Evolutionary conservation across 1,284 basidiomycete species (phyloP), one percentile per base, ranked within the genome.

Genomic region (Trichosporon inkin): DNA sequence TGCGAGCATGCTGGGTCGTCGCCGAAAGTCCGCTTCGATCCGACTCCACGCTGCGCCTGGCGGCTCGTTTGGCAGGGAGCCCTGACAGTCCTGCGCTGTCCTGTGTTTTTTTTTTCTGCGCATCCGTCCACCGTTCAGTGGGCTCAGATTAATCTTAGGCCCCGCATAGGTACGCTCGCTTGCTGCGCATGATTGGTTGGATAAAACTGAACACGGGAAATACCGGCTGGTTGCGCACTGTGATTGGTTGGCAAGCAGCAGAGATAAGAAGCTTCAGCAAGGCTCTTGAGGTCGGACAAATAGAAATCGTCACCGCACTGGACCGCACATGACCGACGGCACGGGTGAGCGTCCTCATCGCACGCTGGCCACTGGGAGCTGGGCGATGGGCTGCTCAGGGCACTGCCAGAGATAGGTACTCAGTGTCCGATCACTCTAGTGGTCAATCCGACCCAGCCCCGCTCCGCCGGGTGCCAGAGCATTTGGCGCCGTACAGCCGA

Each of bases 211-310:
- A 32, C 24, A 49, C 44, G 44, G 44, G 44, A 49, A 49, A 32
- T 49, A 49, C 44, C 44, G 44, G 44, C 24, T 28, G 44, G 17
- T 10, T 11, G 8, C 19, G 44, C 8, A 13, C 13, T 16, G 17
- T 49, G 44, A 49, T 49, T 49, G 22, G 44, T 13, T 24, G 4
- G 10, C 14, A 17, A 22, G 24, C 17, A 7, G 17, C 24, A 49
- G 44, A 49, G 44, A 49, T 49, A 49, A 49, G 44, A 49, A 49
- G n/a, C n/a, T n/a, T n/a, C n/a, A n/a, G n/a, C n/a, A n/a, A n/a
- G 44, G 28, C 44, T 28, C 7, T 22, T 49, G 44, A 28, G 44
- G 44, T 49, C 44, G 44, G 44, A 49, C 44, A 49, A 49, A 49
- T 49, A 49, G 44, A 49, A 49, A 49, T 49, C 44, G 44, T 49